Evolutionary conservation across 2,329 filamentous ascomycete genomes (phyloP).

Genomic region (Penicillium sp.): DNA sequence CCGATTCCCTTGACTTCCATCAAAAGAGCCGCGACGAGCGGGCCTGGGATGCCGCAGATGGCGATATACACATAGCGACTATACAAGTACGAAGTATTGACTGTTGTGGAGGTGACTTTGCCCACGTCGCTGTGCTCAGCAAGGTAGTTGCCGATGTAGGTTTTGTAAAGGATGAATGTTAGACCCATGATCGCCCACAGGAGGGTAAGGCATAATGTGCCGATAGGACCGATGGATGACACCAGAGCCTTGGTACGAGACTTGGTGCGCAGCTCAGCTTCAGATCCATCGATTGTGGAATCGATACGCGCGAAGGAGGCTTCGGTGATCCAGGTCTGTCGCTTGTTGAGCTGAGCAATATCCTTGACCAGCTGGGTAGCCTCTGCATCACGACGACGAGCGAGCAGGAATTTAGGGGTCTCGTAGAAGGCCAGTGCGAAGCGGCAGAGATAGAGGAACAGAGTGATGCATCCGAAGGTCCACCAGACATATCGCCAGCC

Average conservation of each 20-base stretch:
- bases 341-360: slow-evolving; percentile 15
- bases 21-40: slow-evolving; percentile 12
- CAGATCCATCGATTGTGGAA: slow-evolving; percentile 14
- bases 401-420: slow-evolving; percentile 21
- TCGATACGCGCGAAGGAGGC: slow-evolving; percentile 19
- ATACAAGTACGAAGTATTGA: slow-evolving; percentile 15
- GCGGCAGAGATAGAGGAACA: slow-evolving; percentile 21
- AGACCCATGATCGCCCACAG: slow-evolving; percentile 18
- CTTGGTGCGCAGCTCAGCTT: background rate
- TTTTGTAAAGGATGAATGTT: slow-evolving; percentile 19
- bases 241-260: slow-evolving; percentile 2
- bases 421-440: slow-evolving; percentile 17
- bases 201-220: slow-evolving; percentile 8
- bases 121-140: slow-evolving; percentile 2
- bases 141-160: slow-evolving; percentile 18
- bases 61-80: slow-evolving; percentile 16
- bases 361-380: slow-evolving; percentile 21
- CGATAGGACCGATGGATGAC: slow-evolving; percentile 1
- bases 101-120: slow-evolving; percentile 10
- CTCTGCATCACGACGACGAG: slow-evolving; percentile 17
- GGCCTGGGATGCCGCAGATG: slow-evolving; percentile 19
- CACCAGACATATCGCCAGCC: slow-evolving; percentile 27
- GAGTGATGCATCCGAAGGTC: slow-evolving; percentile 24
- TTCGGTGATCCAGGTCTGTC: slow-evolving; percentile 19
- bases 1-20: slow-evolving; percentile 15